Evolutionary conservation across 2,329 filamentous ascomycete species (phyloP).

Genomic region (Helminthosporium solani): DNA sequence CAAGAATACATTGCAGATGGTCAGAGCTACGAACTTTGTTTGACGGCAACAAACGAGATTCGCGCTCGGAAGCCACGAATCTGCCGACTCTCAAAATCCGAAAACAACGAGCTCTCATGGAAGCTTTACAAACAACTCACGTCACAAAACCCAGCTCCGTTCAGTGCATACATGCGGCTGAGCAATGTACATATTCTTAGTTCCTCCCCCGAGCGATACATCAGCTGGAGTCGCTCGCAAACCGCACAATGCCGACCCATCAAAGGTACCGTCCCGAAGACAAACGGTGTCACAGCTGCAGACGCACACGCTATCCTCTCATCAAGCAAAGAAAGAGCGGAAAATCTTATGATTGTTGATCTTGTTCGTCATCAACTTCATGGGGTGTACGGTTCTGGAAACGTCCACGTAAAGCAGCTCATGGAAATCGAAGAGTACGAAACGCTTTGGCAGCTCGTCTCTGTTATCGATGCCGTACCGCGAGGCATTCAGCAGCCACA

Average conservation of each 20-base stretch:
- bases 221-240: slow-evolving; percentile 64
- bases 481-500: slow-evolving; percentile 20
- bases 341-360: slow-evolving; percentile 98
- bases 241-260: slow-evolving; percentile 83
- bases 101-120: slow-evolving; percentile 54
- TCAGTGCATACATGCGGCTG: slow-evolving; percentile 78
- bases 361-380: slow-evolving; percentile 92
- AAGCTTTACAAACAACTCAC: slow-evolving; percentile 70
- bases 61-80: slow-evolving; percentile 30
- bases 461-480: slow-evolving; percentile 70
- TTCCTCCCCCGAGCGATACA: slow-evolving; percentile 86
- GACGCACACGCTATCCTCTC: slow-evolving; percentile 72
- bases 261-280: slow-evolving; percentile 93
- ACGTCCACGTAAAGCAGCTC: slow-evolving; percentile 73
- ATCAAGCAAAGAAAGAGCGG: slow-evolving; percentile 84
- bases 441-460: slow-evolving; percentile 88
- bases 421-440: slow-evolving; percentile 89
- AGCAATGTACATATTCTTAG: slow-evolving; percentile 66
- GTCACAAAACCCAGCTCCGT: slow-evolving; percentile 74
- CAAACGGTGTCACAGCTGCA: slow-evolving; percentile 64
- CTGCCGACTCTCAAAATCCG: slow-evolving; percentile 31
- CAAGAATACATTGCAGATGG: slow-evolving; percentile 72
- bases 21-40: slow-evolving; percentile 82
- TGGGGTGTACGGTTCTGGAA: slow-evolving; percentile 73
- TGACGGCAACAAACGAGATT: slow-evolving; percentile 74